These are phyloP conservation scores for Gracilariopsis chorda DNA, from an alignment of 23 red algal genomes.

Conservation along the genomic window DNA sequence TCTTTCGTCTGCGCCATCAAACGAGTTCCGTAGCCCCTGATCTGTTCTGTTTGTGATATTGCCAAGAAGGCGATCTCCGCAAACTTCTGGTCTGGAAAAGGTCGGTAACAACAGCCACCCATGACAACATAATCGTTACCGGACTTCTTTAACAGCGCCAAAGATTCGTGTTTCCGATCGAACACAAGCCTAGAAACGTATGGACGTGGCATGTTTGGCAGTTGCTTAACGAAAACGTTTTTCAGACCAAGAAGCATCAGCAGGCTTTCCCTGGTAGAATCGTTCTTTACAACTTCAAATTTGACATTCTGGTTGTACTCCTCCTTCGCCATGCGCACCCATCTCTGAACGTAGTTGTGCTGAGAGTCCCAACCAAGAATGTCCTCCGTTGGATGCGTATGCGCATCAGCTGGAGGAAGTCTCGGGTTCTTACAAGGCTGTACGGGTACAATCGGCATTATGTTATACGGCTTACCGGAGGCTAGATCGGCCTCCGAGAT, in stretches of 20 bases:
- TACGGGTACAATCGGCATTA: conserved; percentile 56
- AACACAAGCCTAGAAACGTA: conserved; percentile 97
- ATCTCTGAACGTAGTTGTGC: conserved; percentile 93
- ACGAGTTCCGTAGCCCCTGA: conserved; percentile 92
- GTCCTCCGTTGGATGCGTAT: conserved; percentile 73
- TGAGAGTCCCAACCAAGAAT: conserved; percentile 98
- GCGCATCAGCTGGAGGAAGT: conserved; percentile 42
- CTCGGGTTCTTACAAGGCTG: conserved; percentile 52
- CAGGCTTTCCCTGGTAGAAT: conserved; percentile 73
- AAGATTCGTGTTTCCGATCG: conserved; percentile 96
- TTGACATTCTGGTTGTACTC: conserved; percentile 71
- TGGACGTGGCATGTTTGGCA: conserved; percentile 98
- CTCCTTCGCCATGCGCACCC: conserved; percentile 90
- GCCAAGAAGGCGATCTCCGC: conserved; percentile 96
- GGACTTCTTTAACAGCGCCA: conserved; percentile 73
- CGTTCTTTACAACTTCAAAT: conserved; percentile 91
- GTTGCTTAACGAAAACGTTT: conserved; percentile 98
- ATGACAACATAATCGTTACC: conserved; percentile 87
- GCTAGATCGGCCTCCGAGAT: conserved; percentile 40
- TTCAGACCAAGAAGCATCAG: conserved; percentile 90
- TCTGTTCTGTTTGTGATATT: conserved; percentile 95
- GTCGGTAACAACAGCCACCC: conserved; percentile 99
- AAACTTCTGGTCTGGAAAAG: conserved; percentile 90
- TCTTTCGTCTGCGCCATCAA: conserved; percentile 99
- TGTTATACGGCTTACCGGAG: conserved; percentile 54